phyloP scores from a whole-genome alignment of 169 alveolate species.

The Condylostoma magnum region DNA sequence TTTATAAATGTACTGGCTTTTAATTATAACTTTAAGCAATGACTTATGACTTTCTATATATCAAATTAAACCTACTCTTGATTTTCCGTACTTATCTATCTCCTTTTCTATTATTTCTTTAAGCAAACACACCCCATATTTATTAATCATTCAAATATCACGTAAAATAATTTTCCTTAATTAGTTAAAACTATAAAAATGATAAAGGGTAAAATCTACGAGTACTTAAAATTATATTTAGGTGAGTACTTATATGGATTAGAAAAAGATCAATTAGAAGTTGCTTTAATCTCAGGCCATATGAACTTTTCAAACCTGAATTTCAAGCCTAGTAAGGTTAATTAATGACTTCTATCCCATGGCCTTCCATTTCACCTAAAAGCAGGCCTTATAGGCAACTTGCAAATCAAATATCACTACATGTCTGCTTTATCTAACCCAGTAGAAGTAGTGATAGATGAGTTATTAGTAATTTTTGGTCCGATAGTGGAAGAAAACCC shows the following conservation, averaged over 20 bases:
- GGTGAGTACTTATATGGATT: slow-evolving; percentile 19
- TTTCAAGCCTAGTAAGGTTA: slow-evolving; percentile 10
- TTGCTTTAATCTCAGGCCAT: neutral
- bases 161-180: neutral
- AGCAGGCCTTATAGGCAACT: slow-evolving; percentile 31
- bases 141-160: no score
- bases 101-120: no score
- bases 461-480: slow-evolving; percentile 11
- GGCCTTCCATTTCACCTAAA: slow-evolving; percentile 6
- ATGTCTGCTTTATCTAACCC: neutral
- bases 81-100: no score
- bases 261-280: neutral
- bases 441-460: slow-evolving; percentile 24
- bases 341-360: neutral
- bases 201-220: neutral
- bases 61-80: no score
- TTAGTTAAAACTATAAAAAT: neutral
- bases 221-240: neutral
- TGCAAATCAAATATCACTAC: slow-evolving; percentile 1
- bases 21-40: no score
- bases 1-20: no score
- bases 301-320: neutral
- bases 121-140: no score
- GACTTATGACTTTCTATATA: no score
- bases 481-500: no score